Evolutionary conservation across 1,139 yeast species (phyloP).

Genomic region (Magnusiomyces sp.): DNA sequence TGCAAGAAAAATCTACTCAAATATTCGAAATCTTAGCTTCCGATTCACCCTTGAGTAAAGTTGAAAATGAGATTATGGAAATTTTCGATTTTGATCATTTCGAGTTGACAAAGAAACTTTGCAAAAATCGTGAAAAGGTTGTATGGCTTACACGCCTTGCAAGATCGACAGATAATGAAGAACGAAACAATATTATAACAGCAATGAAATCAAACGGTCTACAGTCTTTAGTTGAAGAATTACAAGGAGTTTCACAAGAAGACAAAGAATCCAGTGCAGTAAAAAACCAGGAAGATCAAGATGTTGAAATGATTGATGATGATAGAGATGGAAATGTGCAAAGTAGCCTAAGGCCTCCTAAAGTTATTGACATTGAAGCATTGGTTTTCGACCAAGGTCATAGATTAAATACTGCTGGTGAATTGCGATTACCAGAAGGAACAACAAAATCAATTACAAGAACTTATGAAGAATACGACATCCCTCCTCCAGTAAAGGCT

Average conservation of each 20-base stretch:
- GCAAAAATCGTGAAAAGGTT: conserved; percentile 45
- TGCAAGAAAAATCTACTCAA: conserved; percentile 30
- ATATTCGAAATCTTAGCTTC: conserved; percentile 33
- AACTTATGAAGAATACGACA: conserved; percentile 75
- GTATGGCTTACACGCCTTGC: conserved; percentile 47
- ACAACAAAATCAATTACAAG: conserved; percentile 69
- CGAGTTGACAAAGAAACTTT: conserved; percentile 41
- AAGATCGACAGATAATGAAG: conserved; percentile 33
- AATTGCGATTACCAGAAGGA: conserved; percentile 71
- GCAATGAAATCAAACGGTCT: conserved; percentile 33
- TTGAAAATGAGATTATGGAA: conserved; percentile 47
- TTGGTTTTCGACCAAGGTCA: conserved; percentile 66
- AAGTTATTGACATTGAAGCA: conserved; percentile 53
- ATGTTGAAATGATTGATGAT: conserved; percentile 21
- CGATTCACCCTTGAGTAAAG: conserved; percentile 32
- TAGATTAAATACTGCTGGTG: conserved; percentile 56
- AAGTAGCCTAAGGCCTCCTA: conserved; percentile 36
- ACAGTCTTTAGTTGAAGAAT: conserved; percentile 26
- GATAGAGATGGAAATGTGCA: conserved; percentile 20
- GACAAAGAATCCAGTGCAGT: conserved; percentile 1
- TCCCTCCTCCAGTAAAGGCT: conserved; percentile 64
- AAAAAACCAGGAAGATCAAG: conserved; percentile 14
- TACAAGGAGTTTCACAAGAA: conserved; percentile 20
- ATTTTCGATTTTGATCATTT: conserved; percentile 45
- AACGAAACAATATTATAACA: conserved; percentile 28